Percentiles rank a stretch among this genome's conserved stretches.
phyloP scores from a whole-genome alignment of 2,329 filamentous ascomycete species.

The Gnomoniopsis sp. region DNA sequence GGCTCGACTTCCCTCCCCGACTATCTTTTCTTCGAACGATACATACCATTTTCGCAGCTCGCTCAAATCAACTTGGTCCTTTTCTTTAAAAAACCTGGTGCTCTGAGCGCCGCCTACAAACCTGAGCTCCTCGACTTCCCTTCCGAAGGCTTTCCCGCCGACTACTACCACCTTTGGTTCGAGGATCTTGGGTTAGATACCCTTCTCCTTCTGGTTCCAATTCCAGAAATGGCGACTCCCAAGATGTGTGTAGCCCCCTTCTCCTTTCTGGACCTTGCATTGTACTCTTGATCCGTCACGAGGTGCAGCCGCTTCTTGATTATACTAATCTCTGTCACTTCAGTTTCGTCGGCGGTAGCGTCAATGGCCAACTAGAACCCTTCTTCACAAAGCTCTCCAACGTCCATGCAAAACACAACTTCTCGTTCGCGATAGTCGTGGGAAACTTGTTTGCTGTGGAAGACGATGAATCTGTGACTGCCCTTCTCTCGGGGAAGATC shows the following conservation, averaged over 20 bases:
- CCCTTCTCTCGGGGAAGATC: conserved; percentile 70
- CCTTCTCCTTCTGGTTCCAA: no score
- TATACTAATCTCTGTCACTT: conserved; percentile 5
- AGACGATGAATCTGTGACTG: conserved; percentile 54
- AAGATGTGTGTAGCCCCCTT: conserved; percentile 10
- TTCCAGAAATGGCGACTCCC: conserved; percentile 9
- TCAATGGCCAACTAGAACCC: conserved; percentile 73
- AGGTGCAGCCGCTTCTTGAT: no score
- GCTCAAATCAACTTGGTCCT: no score
- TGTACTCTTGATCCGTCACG: neutral
- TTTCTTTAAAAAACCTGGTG: no score
- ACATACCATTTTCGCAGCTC: no score
- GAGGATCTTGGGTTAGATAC: neutral
- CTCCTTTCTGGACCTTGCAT: neutral
- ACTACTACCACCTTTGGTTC: neutral
- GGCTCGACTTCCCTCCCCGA: no score
- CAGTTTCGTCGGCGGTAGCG: conserved; percentile 77
- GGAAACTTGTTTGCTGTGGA: conserved; percentile 75
- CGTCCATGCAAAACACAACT: conserved; percentile 83
- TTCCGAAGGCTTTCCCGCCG: no score
- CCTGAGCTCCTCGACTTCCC: no score
- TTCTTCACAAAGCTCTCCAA: conserved; percentile 77
- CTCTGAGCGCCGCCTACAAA: no score
- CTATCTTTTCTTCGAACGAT: neutral
- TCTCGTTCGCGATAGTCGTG: conserved; percentile 78